Evolutionary conservation across 495 filamentous ascomycete species (phyloP), one percentile per base, ranked within the genome.

Genomic region (Aspergillus bertholletiae): DNA sequence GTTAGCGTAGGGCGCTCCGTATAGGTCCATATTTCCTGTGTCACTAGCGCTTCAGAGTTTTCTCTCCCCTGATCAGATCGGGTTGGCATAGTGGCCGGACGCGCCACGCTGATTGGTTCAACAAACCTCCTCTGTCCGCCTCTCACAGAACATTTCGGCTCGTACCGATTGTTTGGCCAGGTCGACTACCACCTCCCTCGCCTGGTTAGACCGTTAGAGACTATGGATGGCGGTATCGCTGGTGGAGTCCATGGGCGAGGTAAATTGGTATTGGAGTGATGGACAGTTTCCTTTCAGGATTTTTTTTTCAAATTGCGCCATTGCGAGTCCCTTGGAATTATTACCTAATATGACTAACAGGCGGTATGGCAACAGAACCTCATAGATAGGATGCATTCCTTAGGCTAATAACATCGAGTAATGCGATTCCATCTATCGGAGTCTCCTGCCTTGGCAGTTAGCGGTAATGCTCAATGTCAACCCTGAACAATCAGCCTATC

Each of bases 11-110:
- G 26, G 46, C 27, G 11, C 45, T 47, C 45, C 45, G 18, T 47
- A 26, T 8, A n/a, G n/a, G n/a, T n/a, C 45, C 17, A 32, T 48
- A 11, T 13, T n/a, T 30, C 44, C 8, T 46, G 22, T 46, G 44
- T 32, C 23, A 27, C 34, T 52, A 52, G 49, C 49, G 49, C 35
- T 37, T 52, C 39, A 53, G 39, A 53, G 21, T 44, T 53, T 53
- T 49, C 27, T 51, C 45, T 49, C 26, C 46, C 46, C 17, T 43
- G 18, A 43, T 43, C 39, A 43, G 39, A 43, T 43, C n/a, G 39
- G 39, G 39, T 22, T 43, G 39, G 39, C 39, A 43, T 22, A 43
- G 17, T 49, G 26, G 26, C 20, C 24, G 18, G 17, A 30, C 9
- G 9, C 20, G 7, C 50, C 24, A 27, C 50, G 15, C n/a, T 35